phyloP scores from a whole-genome alignment of 106 monocot genomes.

The Dendrobium catenatum region DNA sequence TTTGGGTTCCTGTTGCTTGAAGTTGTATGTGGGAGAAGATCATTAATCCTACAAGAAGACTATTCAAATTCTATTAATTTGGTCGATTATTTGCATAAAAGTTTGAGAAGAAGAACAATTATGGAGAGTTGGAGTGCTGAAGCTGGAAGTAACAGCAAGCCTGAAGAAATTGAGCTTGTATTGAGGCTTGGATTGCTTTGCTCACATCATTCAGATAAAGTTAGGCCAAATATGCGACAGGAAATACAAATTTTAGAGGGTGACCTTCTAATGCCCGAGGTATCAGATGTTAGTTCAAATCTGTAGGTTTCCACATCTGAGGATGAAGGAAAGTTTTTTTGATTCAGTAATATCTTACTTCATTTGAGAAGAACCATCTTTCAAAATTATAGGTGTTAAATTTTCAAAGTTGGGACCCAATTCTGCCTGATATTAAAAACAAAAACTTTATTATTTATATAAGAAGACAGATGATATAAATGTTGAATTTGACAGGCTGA shows the following conservation, averaged over 20 bases:
- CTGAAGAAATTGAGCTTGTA: conserved; percentile 23
- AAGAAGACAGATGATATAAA: no score
- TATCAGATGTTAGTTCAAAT: neutral
- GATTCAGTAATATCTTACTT: no score
- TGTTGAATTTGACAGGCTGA: no score
- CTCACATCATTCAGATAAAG: conserved; percentile 17
- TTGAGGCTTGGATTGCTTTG: conserved; percentile 45
- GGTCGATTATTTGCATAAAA: conserved; percentile 12
- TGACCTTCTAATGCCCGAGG: conserved; percentile 11
- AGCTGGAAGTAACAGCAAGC: neutral
- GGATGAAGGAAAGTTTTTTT: no score
- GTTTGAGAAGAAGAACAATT: conserved; percentile 12
- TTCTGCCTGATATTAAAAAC: no score
- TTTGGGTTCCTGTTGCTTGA: conserved; percentile 67
- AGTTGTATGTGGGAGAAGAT: conserved; percentile 60
- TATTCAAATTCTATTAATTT: conserved; percentile 44
- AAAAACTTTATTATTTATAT: no score
- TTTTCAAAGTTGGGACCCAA: no score
- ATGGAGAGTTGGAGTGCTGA: neutral
- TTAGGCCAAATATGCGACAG: conserved; percentile 37
- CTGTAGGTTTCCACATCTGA: no score
- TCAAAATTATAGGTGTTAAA: no score
- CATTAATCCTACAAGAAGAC: conserved; percentile 37
- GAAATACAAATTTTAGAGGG: conserved; percentile 34
- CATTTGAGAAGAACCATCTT: no score